A percentile compares a stretch with the other conserved stretches of the same genome.
These are phyloP conservation scores for Breviolum minutum DNA, from an alignment of 73 alveolate genomes.

Conservation along the genomic window DNA sequence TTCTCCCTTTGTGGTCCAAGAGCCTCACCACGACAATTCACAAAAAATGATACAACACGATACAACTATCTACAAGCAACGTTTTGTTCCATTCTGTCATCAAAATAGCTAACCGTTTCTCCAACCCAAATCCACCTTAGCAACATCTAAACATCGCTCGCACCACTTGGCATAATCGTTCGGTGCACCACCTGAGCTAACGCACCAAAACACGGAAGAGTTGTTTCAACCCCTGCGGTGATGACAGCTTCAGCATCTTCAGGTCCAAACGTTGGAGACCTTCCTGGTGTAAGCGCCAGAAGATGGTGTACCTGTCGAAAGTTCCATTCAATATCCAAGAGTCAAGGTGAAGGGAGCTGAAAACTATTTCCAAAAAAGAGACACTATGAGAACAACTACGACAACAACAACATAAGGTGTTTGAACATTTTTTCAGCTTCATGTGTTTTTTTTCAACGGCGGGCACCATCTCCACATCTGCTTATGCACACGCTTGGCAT, in stretches of 20 bases:
- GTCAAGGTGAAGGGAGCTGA: not conserved
- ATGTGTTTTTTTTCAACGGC: no score
- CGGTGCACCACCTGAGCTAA: slow-evolving; percentile 43
- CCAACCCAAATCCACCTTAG: slow-evolving; percentile 18
- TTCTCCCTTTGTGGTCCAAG: not conserved
- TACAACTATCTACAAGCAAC: not conserved
- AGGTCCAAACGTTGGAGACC: slow-evolving; percentile 19
- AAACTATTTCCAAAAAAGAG: not conserved
- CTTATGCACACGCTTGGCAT: slow-evolving; percentile 45
- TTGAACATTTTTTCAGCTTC: no score
- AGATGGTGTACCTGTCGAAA: slow-evolving; percentile 21
- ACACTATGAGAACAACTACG: not conserved
- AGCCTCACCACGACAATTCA: not conserved
- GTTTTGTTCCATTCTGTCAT: not conserved
- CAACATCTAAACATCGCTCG: not conserved
- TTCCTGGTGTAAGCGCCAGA: slow-evolving; percentile 57
- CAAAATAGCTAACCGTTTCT: not conserved
- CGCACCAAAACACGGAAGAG: not conserved
- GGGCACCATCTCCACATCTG: slow-evolving; percentile 73
- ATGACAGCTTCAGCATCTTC: not conserved
- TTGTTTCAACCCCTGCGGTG: not conserved
- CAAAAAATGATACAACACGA: not conserved
- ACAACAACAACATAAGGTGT: not conserved
- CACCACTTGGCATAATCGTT: slow-evolving; percentile 61
- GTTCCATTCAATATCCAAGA: not conserved